phyloP scores from a whole-genome alignment of 805 yeast genomes.

The Yamadazyma laniorum region DNA sequence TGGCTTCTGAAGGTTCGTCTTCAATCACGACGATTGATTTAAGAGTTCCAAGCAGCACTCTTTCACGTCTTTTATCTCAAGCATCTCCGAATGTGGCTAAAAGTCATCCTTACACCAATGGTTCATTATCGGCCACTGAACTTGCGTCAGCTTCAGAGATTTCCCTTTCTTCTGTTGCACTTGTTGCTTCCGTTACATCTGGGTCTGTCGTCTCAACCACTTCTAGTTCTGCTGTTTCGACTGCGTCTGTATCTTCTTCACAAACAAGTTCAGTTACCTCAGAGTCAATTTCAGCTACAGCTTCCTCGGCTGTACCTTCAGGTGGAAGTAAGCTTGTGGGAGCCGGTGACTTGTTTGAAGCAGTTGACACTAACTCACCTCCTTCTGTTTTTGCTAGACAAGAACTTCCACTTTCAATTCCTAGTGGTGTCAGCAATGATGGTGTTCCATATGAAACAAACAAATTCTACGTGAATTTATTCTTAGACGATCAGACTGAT shows the following conservation, averaged over 20 bases:
- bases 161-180: slow-evolving; percentile 1
- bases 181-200: slow-evolving; percentile 6
- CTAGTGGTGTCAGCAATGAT: slow-evolving; percentile 45
- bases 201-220: neutral
- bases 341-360: slow-evolving; percentile 46
- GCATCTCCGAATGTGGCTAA: slow-evolving; percentile 6
- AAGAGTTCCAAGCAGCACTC: slow-evolving; percentile 12
- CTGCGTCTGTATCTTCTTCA: slow-evolving; percentile 4
- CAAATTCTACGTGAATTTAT: slow-evolving; percentile 69
- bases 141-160: slow-evolving; percentile 1
- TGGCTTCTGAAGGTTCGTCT: neutral
- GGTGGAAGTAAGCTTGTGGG: slow-evolving; percentile 11
- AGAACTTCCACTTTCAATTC: slow-evolving; percentile 44
- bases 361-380: slow-evolving; percentile 36
- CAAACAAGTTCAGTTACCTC: slow-evolving; percentile 4
- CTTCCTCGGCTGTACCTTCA: slow-evolving; percentile 5
- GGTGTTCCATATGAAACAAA: slow-evolving; percentile 60
- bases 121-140: neutral
- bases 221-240: slow-evolving; percentile 1
- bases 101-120: slow-evolving; percentile 6
- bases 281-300: slow-evolving; percentile 3
- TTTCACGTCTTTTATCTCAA: slow-evolving; percentile 1
- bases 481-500: slow-evolving; percentile 52
- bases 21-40: slow-evolving; percentile 16
- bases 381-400: slow-evolving; percentile 45